Conservation (phyloP, 1,284 basidiomycete species). For the Leucoagaricus sp. region DNA sequence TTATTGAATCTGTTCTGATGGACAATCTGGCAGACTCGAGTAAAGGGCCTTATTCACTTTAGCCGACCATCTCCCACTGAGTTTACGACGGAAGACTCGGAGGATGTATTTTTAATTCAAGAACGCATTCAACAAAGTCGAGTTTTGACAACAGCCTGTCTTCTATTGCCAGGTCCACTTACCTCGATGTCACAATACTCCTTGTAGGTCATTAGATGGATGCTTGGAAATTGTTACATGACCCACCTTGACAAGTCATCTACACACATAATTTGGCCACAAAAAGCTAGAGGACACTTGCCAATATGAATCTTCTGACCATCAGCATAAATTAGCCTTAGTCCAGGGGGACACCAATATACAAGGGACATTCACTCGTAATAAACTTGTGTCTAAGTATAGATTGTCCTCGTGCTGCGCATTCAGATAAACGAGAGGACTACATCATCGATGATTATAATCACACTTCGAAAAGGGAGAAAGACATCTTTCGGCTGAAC, state of each 20-base stretch:
- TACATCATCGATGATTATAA: constrained; percentile 10
- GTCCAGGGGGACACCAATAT: neutral
- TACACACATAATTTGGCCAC: neutral
- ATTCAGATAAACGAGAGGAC: neutral
- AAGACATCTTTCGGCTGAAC: neutral
- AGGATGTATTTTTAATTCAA: neutral
- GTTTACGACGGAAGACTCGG: neutral
- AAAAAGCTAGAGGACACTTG: neutral
- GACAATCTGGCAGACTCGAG: constrained; percentile 3
- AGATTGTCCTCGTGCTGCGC: neutral
- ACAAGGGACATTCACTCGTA: neutral
- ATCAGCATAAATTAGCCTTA: neutral
- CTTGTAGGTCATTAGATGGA: neutral
- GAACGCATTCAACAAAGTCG: neutral
- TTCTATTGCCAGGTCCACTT: neutral
- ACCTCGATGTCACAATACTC: neutral
- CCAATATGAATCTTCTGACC: neutral
- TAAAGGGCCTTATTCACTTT: neutral
- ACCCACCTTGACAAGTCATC: neutral
- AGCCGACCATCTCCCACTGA: neutral
- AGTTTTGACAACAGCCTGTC: neutral
- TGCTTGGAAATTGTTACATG: too few relatives aligned
- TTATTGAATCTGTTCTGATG: neutral
- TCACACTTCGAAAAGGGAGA: neutral
- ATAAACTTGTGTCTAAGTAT: constrained; percentile 1